Percentiles rank a stretch among this genome's conserved stretches.
Conservation (phyloP, 73 alveolate species). For the Diophrys appendiculata region DNA sequence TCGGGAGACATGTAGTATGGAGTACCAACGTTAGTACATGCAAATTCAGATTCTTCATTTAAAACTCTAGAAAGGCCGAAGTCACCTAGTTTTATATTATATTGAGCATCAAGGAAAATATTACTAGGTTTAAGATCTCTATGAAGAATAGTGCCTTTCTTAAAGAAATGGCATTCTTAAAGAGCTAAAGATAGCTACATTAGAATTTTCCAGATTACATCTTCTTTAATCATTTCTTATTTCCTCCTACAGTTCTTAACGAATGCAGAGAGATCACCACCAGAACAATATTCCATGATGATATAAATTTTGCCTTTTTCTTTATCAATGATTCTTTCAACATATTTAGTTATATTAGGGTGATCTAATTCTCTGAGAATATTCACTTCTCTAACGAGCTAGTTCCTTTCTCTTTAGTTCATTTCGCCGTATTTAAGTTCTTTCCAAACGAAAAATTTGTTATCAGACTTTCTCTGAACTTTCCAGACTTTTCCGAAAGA, state of each 20-base stretch:
- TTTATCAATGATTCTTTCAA: slow-evolving; percentile 64
- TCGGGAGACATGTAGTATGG: slow-evolving; percentile 98
- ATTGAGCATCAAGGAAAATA: slow-evolving; percentile 77
- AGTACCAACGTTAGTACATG: slow-evolving; percentile 96
- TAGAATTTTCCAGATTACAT: slow-evolving; percentile 90
- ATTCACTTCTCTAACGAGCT: slow-evolving; percentile 84
- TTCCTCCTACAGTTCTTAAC: slow-evolving; percentile 47
- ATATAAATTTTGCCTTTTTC: slow-evolving; percentile 52
- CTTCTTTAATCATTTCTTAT: slow-evolving; percentile 80
- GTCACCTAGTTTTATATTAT: slow-evolving; percentile 93
- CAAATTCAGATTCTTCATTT: slow-evolving; percentile 85
- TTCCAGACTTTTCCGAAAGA: slow-evolving; percentile 88
- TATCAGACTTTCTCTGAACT: slow-evolving; percentile 80
- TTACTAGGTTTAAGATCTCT: slow-evolving; percentile 94
- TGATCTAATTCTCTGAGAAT: slow-evolving; percentile 51
- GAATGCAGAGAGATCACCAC: slow-evolving; percentile 74
- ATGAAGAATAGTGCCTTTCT: slow-evolving; percentile 84
- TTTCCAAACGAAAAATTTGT: slow-evolving; percentile 87
- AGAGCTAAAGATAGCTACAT: slow-evolving; percentile 80
- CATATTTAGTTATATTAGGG: slow-evolving; percentile 54
- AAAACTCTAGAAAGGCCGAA: slow-evolving; percentile 91
- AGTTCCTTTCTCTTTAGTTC: slow-evolving; percentile 87
- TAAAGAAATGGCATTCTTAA: slow-evolving; percentile 77
- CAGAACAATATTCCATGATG: slow-evolving; percentile 85
- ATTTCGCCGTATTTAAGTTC: slow-evolving; percentile 89